Base-by-base conservation (phyloP, 306 rosid genomes). In the Astragalus membranaceus region DNA sequence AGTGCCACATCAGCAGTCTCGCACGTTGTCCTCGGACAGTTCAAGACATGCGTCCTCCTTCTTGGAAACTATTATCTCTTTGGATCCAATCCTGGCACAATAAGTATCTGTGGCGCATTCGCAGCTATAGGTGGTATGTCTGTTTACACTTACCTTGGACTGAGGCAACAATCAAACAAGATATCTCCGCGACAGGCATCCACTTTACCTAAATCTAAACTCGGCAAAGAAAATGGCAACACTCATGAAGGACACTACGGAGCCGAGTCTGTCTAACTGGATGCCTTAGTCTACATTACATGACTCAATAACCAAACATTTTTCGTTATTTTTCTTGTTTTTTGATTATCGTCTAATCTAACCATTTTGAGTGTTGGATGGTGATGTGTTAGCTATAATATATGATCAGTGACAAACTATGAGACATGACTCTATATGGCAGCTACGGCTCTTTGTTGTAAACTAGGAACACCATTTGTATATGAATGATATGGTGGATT, bases 21-120 rank as follows among this genome's bases (percentile, higher is more conserved):
- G 15, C 97, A 94, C 8, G 98, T 94, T 6, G 98, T 94, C 49
- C 98, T 94, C 5, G 97, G 98, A 50, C 97, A 94, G 82, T 94
- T 94, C 32, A 94, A 94, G 85, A 94, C 97, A 14, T 90, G 98
- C n/a, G 84, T 91, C 64, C 85, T 94, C 44, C 97, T 90, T 75
- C 92, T 94, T 0, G 98, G 98, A 71, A 90, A 88, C 84, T 90
- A 72, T 75, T 90, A 82, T 78, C 82, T 94, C 32, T 90, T 94
- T 2, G 88, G 88, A 76, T 84, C 98, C 29, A 89, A 90, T 77
- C 97, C 97, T 2, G 98, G 98, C 20, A 78, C 4, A 50, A 88
- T 81, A 57, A 94, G 98, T 55, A 88, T 94, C 16, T 75, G 69
- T 2, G 98, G 98, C 8, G 98, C 98, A 26, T 87, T 87, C 49